These are phyloP conservation scores for Globisporangium acanthophoron DNA, from an alignment of 352 stramenopile genomes.

Conservation along the genomic window DNA sequence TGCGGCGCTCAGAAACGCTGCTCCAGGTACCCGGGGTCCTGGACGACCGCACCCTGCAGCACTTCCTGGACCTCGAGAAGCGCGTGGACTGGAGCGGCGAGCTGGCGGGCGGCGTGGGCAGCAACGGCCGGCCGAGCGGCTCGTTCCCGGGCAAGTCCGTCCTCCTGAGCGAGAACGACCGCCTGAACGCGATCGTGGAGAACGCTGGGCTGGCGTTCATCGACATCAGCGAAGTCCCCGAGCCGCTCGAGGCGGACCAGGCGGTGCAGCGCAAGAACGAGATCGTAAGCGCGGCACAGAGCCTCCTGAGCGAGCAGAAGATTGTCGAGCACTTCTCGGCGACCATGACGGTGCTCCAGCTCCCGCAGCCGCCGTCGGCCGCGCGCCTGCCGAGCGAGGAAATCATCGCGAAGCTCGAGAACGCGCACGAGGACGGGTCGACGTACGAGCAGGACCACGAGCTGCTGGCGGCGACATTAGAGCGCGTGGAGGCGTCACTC, in stretches of 20 bases:
- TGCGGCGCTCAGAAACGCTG: constrained; percentile 26
- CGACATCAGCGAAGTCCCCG: constrained; percentile 75
- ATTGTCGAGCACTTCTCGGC: constrained; percentile 45
- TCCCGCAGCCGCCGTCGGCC: constrained; percentile 21
- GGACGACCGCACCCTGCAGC: constrained; percentile 67
- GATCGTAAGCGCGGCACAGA: constrained; percentile 51
- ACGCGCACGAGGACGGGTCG: constrained; percentile 26
- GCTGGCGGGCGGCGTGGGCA: constrained; percentile 25
- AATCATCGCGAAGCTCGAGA: constrained; percentile 45
- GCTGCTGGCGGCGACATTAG: constrained; percentile 38
- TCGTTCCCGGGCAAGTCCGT: constrained; percentile 45
- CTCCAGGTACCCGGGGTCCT: constrained; percentile 67
- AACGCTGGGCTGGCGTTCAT: constrained; percentile 75
- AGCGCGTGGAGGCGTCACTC: constrained; percentile 39
- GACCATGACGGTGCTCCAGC: constrained; percentile 35
- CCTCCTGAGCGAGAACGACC: constrained; percentile 67
- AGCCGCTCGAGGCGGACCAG: constrained; percentile 73
- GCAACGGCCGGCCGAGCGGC: constrained; percentile 43
- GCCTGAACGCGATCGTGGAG: constrained; percentile 72
- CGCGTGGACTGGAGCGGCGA: constrained; percentile 64
- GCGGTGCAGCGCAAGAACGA: constrained; percentile 73
- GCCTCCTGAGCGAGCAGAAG: constrained; percentile 45
- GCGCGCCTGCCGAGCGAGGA: constrained; percentile 26
- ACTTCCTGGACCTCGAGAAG: constrained; percentile 80
- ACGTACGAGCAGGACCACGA: constrained; percentile 61